A percentile compares a stretch with the other conserved stretches of the same genome.
phyloP scores from a whole-genome alignment of 179 eudicot genomes.

The Vitellaria paradoxa region DNA sequence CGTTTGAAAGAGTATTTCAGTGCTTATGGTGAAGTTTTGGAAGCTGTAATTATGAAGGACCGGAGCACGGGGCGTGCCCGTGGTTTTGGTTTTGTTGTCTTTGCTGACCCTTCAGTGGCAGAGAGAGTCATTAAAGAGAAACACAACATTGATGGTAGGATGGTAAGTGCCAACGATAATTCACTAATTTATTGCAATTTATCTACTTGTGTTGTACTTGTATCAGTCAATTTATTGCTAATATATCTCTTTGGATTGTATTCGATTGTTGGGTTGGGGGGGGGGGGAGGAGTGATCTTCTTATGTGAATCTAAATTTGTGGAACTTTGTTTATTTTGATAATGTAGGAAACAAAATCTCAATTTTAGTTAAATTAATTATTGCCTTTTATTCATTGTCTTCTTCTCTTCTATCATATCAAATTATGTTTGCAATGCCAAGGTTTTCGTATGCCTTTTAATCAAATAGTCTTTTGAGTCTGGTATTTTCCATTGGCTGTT shows the following conservation, averaged over 20 bases:
- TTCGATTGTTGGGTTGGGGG: background rate
- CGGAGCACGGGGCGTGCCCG: constrained; percentile 83
- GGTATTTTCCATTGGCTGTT: constrained; percentile 14
- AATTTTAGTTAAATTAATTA: background rate
- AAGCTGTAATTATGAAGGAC: constrained; percentile 88
- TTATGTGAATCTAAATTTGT: background rate
- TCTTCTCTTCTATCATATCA: background rate
- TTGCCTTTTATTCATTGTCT: constrained; percentile 1
- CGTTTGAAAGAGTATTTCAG: constrained; percentile 73
- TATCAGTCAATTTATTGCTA: background rate
- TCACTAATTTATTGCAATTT: background rate
- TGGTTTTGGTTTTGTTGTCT: constrained; percentile 84
- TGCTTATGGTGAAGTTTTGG: constrained; percentile 69
- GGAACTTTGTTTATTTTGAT: background rate
- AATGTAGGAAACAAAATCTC: background rate
- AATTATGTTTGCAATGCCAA: background rate
- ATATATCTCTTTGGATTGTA: background rate
- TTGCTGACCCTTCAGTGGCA: constrained; percentile 71
- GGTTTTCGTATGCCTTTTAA: background rate
- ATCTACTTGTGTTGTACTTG: too few relatives aligned
- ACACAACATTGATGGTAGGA: constrained; percentile 76
- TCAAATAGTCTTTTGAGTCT: background rate
- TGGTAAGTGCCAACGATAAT: constrained; percentile 35
- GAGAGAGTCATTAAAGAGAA: constrained; percentile 77
- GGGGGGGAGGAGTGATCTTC: background rate